These are phyloP conservation scores for Irineochytrium annulatum DNA, from an alignment of 192 early-diverging fungal genomes.

Conservation along the genomic window DNA sequence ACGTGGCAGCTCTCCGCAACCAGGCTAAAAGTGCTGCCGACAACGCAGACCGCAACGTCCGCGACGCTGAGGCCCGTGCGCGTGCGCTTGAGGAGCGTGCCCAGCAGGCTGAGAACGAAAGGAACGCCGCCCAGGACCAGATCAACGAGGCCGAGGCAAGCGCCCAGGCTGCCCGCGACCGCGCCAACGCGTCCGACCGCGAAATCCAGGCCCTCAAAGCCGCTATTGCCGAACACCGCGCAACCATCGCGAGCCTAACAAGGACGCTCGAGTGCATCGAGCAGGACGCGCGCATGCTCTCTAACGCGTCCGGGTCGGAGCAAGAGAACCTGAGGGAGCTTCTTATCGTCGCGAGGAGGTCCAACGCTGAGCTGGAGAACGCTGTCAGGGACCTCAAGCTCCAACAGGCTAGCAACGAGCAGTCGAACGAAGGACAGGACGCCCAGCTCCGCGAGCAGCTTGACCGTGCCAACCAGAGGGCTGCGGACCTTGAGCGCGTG, in stretches of 20 bases:
- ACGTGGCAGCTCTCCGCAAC: not conserved
- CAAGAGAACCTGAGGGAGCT: not conserved
- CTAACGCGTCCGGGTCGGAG: not conserved
- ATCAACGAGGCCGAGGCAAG: not conserved
- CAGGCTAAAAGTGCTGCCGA: not conserved
- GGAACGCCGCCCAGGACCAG: too few species aligned
- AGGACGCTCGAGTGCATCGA: slow-evolving; percentile 1
- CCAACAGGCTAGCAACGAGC: not conserved
- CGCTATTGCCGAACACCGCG: not conserved
- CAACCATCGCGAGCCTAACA: not conserved
- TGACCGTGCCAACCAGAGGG: too few species aligned
- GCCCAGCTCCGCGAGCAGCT: not conserved
- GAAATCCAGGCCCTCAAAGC: not conserved
- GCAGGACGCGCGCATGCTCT: not conserved
- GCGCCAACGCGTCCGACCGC: not conserved
- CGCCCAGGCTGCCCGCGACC: not conserved
- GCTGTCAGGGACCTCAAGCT: not conserved
- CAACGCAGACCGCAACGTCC: not conserved
- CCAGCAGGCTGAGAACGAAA: too few species aligned
- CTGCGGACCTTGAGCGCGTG: too few species aligned
- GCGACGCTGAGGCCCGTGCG: not conserved
- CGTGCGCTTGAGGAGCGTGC: not conserved
- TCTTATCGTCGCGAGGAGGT: not conserved
- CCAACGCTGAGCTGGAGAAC: not conserved
- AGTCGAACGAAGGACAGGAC: not conserved